Base-by-base conservation (phyloP, 78 protist species). In the Polysphondylium violaceum region DNA sequence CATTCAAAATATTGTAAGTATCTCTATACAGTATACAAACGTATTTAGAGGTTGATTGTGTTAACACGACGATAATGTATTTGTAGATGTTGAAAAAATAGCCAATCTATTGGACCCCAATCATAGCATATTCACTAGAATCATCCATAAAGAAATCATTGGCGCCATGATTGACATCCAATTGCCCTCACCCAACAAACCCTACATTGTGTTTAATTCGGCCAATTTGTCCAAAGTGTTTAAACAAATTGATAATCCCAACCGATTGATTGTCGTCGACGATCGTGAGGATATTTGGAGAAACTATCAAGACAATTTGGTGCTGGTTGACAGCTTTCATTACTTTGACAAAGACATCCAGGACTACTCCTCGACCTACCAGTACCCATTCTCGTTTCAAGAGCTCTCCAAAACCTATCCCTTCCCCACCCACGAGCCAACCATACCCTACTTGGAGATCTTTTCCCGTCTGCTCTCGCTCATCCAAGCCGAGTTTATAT, bases 271-370 rank as follows among this genome's bases (percentile, higher is more conserved):
- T 1, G 31, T 83, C 41, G 19, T 83, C 17, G 91, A 83, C 69
- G 91, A 83, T 41, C 63, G 91, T 36, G 91, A 83, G n/a, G 91
- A 83, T 83, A 35, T 83, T 50, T 50, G 91, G 91, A 83, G 91
- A 69, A 74, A 83, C 40, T 83, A 59, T 69, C 64, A 60, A 69
- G 91, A 83, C 29, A 83, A 83, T 59, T 43, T 83, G 11, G 59
- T 83, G 3, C n/a, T 69, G 21, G 23, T 69, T 2, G 91, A 83
- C 16, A 67, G 61, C 17, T 83, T 83, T 44, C 55, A 41, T 59
- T 71, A 69, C 21, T 83, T 83, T 58, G 38, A 47, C 3, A 81
- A 76, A 19, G 88, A 83, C 12, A 19, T 43, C 43, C 60, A 69
- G 16, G 58, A 83, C 4, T 29, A 25, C 7, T 58, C 74, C 8